These are phyloP conservation scores for Neospora caninum DNA, from an alignment of 169 alveolate genomes.

Conservation along the genomic window DNA sequence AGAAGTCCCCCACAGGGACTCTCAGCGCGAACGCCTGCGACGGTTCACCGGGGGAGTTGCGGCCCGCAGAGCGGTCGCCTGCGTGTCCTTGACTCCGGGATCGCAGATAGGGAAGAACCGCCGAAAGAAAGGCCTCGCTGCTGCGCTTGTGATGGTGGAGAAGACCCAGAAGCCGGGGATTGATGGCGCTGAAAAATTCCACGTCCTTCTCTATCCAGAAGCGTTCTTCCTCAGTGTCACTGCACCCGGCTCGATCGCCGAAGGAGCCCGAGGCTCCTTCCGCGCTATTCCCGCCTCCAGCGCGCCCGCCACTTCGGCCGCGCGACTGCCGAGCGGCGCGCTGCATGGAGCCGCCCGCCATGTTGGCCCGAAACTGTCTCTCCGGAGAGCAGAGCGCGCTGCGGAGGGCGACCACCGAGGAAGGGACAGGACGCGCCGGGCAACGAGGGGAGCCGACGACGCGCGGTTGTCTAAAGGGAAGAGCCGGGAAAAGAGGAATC, in stretches of 20 bases:
- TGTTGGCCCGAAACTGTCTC: neutral
- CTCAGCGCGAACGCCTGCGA: neutral
- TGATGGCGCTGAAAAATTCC: conserved; percentile 27
- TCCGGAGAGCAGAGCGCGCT: neutral
- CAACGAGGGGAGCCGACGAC: neutral
- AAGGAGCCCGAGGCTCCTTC: neutral
- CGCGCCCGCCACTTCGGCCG: conserved; percentile 4
- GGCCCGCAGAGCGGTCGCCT: neutral
- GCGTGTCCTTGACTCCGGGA: neutral
- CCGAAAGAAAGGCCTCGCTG: conserved; percentile 34
- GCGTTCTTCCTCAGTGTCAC: conserved; percentile 54
- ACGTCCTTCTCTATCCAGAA: conserved; percentile 42
- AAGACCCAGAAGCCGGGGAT: conserved; percentile 62
- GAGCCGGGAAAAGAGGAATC: neutral
- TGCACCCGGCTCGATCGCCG: conserved; percentile 31
- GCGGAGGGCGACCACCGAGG: neutral
- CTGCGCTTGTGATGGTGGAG: conserved; percentile 61
- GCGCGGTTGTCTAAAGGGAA: neutral
- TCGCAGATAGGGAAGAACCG: conserved; percentile 42
- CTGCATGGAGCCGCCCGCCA: conserved; percentile 25
- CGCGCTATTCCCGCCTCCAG: conserved; percentile 11
- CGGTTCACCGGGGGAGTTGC: neutral
- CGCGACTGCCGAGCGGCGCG: conserved; percentile 22
- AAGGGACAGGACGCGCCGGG: neutral
- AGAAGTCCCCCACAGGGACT: neutral